Evolutionary conservation across 2,329 filamentous ascomycete species (phyloP), one percentile per base, ranked within the genome.

Genomic region (Penicillium sp.): DNA sequence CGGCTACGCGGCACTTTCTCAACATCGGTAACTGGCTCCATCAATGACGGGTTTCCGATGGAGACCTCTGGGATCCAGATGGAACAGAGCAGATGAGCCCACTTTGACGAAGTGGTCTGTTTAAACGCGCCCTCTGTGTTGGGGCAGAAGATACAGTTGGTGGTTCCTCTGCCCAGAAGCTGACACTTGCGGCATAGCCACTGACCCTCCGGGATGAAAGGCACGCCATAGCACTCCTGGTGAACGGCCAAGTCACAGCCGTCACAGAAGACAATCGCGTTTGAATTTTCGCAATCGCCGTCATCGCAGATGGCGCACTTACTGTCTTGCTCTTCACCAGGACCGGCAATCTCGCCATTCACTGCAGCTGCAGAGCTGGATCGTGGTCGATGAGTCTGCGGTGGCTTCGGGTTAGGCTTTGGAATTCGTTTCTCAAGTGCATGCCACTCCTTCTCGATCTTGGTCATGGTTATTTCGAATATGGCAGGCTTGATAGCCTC

Each of bases 61-160:
- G 91, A 94, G 6, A 98, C 92, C 77, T 99, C 95, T 0, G 95
- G 95, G 69, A 99, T 97, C 95, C 95, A 99, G 81, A 98, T 95
- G 35, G 95, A 92, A 73, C 95, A 99, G 9, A 99, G 85, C 11
- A 99, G 79, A 82, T 99, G 95, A 27, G 94, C 91, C 95, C 95
- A 99, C 78, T 96, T 95, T 2, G 93, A 92, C 2, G 91, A 90
- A 65, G 92, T 97, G 1, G 95, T 98, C 77, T 98, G 95, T 75
- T 99, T 99, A 81, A 99, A 99, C 3, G 95, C 95, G 14, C 95
- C 95, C 69, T 98, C 95, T 1, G 91, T 95, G 73, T 98, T 98
- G 1, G 95, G 95, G 71, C 95, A 99, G 79, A 99, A 99, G 63
- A 99, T 96, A 79, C 95, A 99, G 13, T 92, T 96, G 66, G 93